phyloP scores from a whole-genome alignment of 2,329 filamentous ascomycete genomes.

The Cladobotryum protrusum region DNA sequence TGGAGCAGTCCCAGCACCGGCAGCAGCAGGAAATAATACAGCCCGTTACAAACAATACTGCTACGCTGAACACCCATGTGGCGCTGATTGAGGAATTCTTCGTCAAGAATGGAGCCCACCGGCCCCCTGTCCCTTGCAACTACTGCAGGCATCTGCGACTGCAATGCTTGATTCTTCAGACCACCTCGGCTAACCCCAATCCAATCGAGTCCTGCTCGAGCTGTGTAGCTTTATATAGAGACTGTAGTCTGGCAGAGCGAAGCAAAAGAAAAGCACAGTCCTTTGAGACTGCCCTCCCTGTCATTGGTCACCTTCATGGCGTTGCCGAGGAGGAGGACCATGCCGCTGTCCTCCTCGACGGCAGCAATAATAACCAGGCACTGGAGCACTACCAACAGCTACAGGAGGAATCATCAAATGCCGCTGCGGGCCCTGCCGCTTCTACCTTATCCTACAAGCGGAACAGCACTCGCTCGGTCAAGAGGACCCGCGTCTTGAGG shows the following conservation, averaged over 20 bases:
- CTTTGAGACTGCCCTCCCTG: constrained; percentile 42
- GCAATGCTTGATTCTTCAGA: constrained; percentile 43
- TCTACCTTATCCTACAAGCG: constrained; percentile 21
- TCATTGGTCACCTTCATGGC: constrained; percentile 44
- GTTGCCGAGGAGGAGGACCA: constrained; percentile 33
- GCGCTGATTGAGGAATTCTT: constrained; percentile 31
- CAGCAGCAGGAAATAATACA: background rate
- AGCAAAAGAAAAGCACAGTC: constrained; percentile 38
- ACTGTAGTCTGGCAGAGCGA: constrained; percentile 40
- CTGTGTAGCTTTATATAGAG: constrained; percentile 43
- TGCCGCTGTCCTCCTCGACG: background rate
- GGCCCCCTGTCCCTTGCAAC: constrained; percentile 36
- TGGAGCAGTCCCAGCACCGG: background rate
- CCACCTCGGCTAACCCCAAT: constrained; percentile 41
- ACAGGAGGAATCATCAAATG: too few species aligned
- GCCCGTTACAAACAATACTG: background rate
- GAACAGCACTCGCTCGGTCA: constrained; percentile 34
- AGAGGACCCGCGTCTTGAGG: constrained; percentile 39
- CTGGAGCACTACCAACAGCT: too few species aligned
- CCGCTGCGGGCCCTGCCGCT: too few species aligned
- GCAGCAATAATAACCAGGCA: constrained; percentile 4
- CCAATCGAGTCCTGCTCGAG: constrained; percentile 42
- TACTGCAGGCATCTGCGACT: constrained; percentile 39
- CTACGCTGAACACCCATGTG: background rate
- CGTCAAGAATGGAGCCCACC: constrained; percentile 34